These are phyloP conservation scores for Rosellinia necatrix DNA, from an alignment of 2,329 filamentous ascomycete genomes.

Conservation along the genomic window DNA sequence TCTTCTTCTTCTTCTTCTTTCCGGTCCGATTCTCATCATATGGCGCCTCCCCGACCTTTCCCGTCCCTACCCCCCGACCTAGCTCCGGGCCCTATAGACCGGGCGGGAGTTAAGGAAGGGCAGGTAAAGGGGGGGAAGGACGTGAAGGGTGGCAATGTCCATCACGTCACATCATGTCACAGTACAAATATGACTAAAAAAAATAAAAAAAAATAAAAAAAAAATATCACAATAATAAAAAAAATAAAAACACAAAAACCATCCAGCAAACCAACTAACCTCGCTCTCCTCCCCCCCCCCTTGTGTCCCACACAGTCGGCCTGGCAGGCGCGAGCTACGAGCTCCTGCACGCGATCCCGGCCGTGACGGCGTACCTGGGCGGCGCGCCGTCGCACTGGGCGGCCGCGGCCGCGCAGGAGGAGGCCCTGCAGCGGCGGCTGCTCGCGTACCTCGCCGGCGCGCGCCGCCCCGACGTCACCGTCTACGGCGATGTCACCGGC, in stretches of 20 bases:
- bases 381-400: constrained; percentile 51
- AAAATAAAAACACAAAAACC: neutral
- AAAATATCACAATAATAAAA: neutral
- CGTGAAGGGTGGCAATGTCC: no score
- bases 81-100: no score
- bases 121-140: no score
- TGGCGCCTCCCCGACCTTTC: no score
- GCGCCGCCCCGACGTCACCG: constrained; percentile 55
- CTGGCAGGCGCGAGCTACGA: constrained; percentile 72
- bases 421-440: constrained; percentile 60
- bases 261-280: neutral
- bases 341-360: constrained; percentile 63
- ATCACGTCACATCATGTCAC: no score
- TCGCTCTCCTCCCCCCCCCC: neutral
- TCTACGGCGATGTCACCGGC: constrained; percentile 61
- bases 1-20: neutral
- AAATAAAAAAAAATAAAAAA: constrained; percentile 49
- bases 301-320: no score
- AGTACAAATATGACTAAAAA: no score
- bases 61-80: no score
- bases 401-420: constrained; percentile 62
- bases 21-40: neutral
- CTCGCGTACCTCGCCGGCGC: constrained; percentile 64
- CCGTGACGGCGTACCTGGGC: constrained; percentile 66
- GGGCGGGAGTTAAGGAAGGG: no score